phyloP scores from a whole-genome alignment of 495 filamentous ascomycete species.

The Penicillium manginii region DNA sequence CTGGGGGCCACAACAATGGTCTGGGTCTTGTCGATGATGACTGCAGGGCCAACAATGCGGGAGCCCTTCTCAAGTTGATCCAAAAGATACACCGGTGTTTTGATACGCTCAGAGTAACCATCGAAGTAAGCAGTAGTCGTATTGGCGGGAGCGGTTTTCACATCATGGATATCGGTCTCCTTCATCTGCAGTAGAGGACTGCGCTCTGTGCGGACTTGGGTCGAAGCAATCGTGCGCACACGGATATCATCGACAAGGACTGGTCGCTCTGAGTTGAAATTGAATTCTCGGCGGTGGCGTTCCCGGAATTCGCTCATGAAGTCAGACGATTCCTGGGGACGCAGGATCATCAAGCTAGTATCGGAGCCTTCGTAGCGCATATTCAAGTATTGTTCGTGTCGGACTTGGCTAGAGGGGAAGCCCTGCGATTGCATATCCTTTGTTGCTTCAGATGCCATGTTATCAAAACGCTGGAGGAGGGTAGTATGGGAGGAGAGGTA shows the following conservation, averaged over 20 bases:
- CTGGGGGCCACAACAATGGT: slow-evolving; percentile 91
- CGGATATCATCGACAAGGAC: slow-evolving; percentile 59
- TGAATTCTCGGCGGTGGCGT: slow-evolving; percentile 55
- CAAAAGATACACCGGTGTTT: slow-evolving; percentile 86
- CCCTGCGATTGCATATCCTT: slow-evolving; percentile 44
- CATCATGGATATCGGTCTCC: slow-evolving; percentile 35
- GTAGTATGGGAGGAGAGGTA: slow-evolving; percentile 38
- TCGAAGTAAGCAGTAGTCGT: slow-evolving; percentile 53
- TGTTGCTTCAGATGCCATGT: slow-evolving; percentile 37
- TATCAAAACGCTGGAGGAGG: slow-evolving; percentile 38
- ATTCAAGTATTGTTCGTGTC: slow-evolving; percentile 56
- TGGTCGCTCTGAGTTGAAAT: slow-evolving; percentile 52
- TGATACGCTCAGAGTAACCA: slow-evolving; percentile 67
- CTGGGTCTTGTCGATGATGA: slow-evolving; percentile 93
- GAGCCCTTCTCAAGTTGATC: slow-evolving; percentile 77
- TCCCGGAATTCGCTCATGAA: slow-evolving; percentile 50
- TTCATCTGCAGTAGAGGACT: slow-evolving; percentile 45
- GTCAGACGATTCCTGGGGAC: slow-evolving; percentile 41
- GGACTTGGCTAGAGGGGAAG: slow-evolving; percentile 44
- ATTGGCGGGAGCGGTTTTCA: slow-evolving; percentile 31
- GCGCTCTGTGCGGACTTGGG: slow-evolving; percentile 44
- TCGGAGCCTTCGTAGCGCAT: slow-evolving; percentile 58
- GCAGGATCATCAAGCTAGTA: slow-evolving; percentile 56
- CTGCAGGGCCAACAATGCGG: slow-evolving; percentile 80
- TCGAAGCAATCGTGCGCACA: slow-evolving; percentile 50